Evolutionary conservation across 176 grass and related monocot genomes (phyloP).

Genomic region (Pontederia paniculata): DNA sequence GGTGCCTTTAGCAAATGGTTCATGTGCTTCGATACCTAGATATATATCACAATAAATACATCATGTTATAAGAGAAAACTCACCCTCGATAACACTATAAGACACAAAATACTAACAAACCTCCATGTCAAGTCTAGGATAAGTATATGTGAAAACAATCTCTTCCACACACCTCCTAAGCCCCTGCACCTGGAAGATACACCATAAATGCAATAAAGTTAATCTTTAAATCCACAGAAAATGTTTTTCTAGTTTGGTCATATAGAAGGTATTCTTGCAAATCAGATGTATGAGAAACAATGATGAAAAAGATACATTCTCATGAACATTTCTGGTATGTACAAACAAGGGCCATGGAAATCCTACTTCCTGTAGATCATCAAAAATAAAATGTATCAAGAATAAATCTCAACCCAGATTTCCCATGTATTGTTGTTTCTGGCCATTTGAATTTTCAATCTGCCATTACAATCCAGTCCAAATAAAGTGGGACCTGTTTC

Average conservation of each 20-base stretch:
- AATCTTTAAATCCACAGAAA: constrained; percentile 5
- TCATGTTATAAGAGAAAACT: background rate
- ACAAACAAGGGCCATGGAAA: no score
- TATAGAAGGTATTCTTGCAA: no score
- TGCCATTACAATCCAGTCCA: no score
- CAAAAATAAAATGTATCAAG: no score
- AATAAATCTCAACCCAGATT: no score
- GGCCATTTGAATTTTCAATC: no score
- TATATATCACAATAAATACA: constrained; percentile 10
- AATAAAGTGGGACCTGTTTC: no score
- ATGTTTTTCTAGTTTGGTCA: background rate
- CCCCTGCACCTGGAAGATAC: constrained; percentile 36
- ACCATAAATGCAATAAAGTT: background rate
- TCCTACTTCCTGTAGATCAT: no score
- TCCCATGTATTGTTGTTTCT: no score
- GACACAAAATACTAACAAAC: constrained; percentile 23
- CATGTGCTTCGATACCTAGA: constrained; percentile 91
- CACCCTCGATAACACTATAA: constrained; percentile 1
- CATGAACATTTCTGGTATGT: no score
- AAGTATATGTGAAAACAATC: constrained; percentile 88
- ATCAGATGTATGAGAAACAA: background rate
- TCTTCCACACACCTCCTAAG: constrained; percentile 79
- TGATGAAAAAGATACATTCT: no score
- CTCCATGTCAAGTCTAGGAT: constrained; percentile 98
- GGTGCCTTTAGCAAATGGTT: constrained; percentile 96